phyloP scores from a whole-genome alignment of 139 green algal species.

The Volvox africanus region DNA sequence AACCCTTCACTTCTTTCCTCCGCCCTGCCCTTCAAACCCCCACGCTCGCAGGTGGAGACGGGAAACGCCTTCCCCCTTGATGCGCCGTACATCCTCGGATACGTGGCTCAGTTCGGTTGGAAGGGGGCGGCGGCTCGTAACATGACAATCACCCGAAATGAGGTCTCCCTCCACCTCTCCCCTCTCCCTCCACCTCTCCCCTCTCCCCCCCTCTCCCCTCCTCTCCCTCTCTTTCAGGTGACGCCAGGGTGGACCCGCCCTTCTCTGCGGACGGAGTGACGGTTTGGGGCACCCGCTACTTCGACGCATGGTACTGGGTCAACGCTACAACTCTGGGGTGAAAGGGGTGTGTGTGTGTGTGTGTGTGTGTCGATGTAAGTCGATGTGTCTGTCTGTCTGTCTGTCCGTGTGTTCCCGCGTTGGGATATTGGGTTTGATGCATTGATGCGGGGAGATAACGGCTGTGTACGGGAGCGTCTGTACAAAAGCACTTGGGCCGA shows the following conservation, averaged over 20 bases:
- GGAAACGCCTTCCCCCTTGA: constrained; percentile 46
- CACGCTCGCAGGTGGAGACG: constrained; percentile 24
- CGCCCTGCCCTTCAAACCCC: background rate
- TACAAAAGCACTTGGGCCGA: too few species aligned
- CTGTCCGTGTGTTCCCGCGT: too few species aligned
- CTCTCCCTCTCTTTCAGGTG: too few species aligned
- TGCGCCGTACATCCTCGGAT: constrained; percentile 50
- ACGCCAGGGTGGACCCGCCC: constrained; percentile 39
- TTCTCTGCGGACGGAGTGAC: constrained; percentile 43
- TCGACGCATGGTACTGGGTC: constrained; percentile 57
- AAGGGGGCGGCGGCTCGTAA: constrained; percentile 28
- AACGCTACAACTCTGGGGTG: background rate
- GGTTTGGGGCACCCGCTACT: constrained; percentile 60
- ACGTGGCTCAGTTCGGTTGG: constrained; percentile 67
- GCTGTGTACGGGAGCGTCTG: too few species aligned
- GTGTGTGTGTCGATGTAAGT: too few species aligned
- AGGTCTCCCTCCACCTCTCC: constrained; percentile 38
- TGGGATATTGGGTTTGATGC: too few species aligned
- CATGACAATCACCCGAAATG: constrained; percentile 71
- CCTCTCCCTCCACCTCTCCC: too few species aligned
- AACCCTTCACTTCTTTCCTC: background rate
- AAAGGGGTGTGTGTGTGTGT: background rate
- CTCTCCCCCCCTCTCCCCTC: too few species aligned
- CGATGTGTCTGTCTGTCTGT: too few species aligned
- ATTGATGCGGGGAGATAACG: too few species aligned